Evolutionary conservation across 441 rosid genomes (phyloP).

Genomic region (Eutrema salsugineum): DNA sequence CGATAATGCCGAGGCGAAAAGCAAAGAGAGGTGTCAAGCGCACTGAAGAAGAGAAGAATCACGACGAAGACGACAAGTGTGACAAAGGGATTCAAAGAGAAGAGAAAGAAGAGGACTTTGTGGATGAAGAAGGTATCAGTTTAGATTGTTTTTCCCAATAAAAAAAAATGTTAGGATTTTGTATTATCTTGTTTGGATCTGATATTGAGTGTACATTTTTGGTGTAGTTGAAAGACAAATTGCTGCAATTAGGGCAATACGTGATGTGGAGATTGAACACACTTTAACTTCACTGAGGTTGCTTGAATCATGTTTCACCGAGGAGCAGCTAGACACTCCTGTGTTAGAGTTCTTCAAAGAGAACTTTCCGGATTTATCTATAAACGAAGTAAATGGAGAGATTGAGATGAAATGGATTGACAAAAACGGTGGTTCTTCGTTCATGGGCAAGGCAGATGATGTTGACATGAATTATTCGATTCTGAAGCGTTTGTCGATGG

Average conservation of each 20-base stretch:
- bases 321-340: conserved; percentile 55
- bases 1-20: conserved; percentile 48
- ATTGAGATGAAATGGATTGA: conserved; percentile 49
- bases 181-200: too few species aligned
- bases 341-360: conserved; percentile 54
- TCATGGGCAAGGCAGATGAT: conserved; percentile 29
- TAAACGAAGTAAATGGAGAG: conserved; percentile 47
- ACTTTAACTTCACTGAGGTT: conserved; percentile 51
- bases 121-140: conserved; percentile 35
- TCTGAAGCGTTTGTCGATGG: conserved; percentile 50
- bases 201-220: neutral
- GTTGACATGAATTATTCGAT: conserved; percentile 50
- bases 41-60: conserved; percentile 18
- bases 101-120: conserved; percentile 14
- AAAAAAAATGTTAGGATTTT: too few species aligned
- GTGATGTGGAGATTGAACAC: conserved; percentile 73
- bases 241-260: conserved; percentile 66
- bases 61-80: neutral
- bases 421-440: conserved; percentile 28
- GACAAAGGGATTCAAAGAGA: conserved; percentile 10
- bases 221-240: conserved; percentile 56
- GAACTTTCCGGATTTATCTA: conserved; percentile 50
- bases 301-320: conserved; percentile 51
- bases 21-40: conserved; percentile 36
- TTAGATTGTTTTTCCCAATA: too few species aligned